A percentile compares a stretch with the other conserved stretches of the same genome.
Evolutionary conservation across 2,329 filamentous ascomycete species (phyloP).

Genomic region (Aspergillus japonicus): DNA sequence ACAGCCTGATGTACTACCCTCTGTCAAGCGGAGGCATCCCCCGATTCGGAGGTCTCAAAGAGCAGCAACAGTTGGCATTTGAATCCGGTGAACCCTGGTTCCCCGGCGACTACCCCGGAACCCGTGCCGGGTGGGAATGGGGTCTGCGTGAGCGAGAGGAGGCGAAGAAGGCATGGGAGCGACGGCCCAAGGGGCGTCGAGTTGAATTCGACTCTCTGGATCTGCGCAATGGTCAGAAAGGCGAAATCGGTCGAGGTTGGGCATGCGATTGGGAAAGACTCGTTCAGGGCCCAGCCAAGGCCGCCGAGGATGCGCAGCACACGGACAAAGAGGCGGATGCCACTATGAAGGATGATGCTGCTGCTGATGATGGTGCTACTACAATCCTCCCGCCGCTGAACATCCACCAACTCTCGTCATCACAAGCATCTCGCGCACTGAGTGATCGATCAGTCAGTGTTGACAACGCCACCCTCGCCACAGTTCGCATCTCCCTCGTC

Average conservation of each 20-base stretch:
- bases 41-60: constrained; percentile 76
- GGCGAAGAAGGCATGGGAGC: constrained; percentile 67
- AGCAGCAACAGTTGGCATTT: constrained; percentile 77
- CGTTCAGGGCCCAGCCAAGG: constrained; percentile 42
- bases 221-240: constrained; percentile 70
- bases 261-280: constrained; percentile 78
- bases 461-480: constrained; percentile 48
- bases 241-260: constrained; percentile 80
- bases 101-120: constrained; percentile 79
- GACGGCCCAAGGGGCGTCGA: constrained; percentile 77
- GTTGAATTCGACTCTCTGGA: constrained; percentile 72
- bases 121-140: constrained; percentile 75
- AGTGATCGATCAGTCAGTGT: constrained; percentile 24
- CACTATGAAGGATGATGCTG: constrained; percentile 12
- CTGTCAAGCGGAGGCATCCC: constrained; percentile 77
- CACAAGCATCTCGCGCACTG: constrained; percentile 30
- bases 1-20: constrained; percentile 77
- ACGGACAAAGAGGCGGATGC: constrained; percentile 10
- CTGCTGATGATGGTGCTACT: background rate
- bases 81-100: constrained; percentile 80
- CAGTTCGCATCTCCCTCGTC: constrained; percentile 65
- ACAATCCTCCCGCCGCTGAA: constrained; percentile 26
- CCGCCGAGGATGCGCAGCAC: background rate
- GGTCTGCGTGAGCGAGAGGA: constrained; percentile 64
- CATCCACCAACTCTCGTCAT: constrained; percentile 43